Base-by-base conservation (phyloP, 192 early-diverging fungal species). In the Coemansia sp. region DNA sequence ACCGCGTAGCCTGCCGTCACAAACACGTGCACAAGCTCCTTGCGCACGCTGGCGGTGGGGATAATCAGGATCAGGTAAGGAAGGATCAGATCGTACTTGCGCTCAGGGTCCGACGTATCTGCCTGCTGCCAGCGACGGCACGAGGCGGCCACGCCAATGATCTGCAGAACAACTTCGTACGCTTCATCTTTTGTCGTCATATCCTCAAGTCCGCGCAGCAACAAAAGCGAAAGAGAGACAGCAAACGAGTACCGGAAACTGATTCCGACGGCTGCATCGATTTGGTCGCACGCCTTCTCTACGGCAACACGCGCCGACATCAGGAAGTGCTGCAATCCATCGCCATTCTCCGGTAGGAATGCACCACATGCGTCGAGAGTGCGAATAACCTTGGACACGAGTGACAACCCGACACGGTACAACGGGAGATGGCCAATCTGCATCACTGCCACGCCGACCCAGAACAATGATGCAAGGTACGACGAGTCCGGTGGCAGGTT, bases 241-340 rank as follows among this genome's bases (percentile, higher is more conserved):
- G 92, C 86, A 62, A 98, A 97, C 68, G 95, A 92, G 7, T 86
- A 88, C 50, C 87, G 85, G 83, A 97, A 98, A 74, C 88, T 90
- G 57, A 96, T 84, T 4, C 94, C 94, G 22, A 89, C 86, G 7
- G 84, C 70, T 17, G 83, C 76, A 69, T 98, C 96, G 61, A 96
- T 69, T 64, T 90, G 78, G 64, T 78, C 85, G 16, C 90, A 87
- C 3, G 89, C 87, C 63, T 93, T 87, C 59, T 87, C 81, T 42
- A 97, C 85, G 2, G 91, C 90, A 4, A 81, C 81, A 14, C 94
- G 86, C 7, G 90, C 91, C 19, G 75, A 71, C 77, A 95, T 74
- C 44, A 98, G 69, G 8, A 92, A 87, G 46, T 88, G 86, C 62
- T 88, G 85, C 67, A 97, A 86, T 6, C 87, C 84, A 19, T 90